phyloP scores from a whole-genome alignment of 352 stramenopile genomes.

The Phytopythium ostracodes region DNA sequence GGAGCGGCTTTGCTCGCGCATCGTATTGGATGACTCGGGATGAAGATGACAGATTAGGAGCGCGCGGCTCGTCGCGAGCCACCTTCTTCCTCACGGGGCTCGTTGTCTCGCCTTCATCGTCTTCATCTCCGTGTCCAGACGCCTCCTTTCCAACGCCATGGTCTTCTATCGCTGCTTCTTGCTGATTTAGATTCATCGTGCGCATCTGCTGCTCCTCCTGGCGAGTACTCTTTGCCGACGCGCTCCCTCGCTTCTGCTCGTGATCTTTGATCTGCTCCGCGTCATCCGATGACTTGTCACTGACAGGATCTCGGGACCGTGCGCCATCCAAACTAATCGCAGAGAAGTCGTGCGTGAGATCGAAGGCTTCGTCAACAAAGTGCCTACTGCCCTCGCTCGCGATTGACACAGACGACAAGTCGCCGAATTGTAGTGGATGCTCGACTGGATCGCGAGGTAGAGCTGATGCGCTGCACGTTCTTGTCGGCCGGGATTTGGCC shows the following conservation, averaged over 20 bases:
- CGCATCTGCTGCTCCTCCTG: background rate
- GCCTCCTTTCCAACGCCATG: background rate
- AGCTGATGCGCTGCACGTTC: background rate
- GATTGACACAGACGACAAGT: conserved; percentile 69
- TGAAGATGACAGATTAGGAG: conserved; percentile 7
- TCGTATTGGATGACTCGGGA: conserved; percentile 5
- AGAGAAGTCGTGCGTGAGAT: conserved; percentile 44
- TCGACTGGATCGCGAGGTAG: background rate
- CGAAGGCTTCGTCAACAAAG: conserved; percentile 50
- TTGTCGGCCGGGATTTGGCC: conserved; percentile 8
- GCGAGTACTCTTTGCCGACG: background rate
- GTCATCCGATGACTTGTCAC: background rate
- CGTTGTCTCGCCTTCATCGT: conserved; percentile 3
- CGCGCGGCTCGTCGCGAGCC: conserved; percentile 13
- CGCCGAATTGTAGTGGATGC: conserved; percentile 48
- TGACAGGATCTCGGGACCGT: background rate
- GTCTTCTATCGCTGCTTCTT: conserved; percentile 24
- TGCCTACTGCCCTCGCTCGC: conserved; percentile 53
- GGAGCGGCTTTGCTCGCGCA: conserved; percentile 21
- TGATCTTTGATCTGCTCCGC: no score
- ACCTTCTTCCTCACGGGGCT: conserved; percentile 39
- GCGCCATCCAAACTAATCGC: conserved; percentile 29
- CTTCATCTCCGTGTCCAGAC: conserved; percentile 9
- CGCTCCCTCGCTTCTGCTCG: no score
- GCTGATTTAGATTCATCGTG: conserved; percentile 19